Percentiles rank a stretch among this genome's conserved stretches.
Evolutionary conservation across 1,139 yeast species (phyloP).

Genomic region (Suhomyces ambrosiae): DNA sequence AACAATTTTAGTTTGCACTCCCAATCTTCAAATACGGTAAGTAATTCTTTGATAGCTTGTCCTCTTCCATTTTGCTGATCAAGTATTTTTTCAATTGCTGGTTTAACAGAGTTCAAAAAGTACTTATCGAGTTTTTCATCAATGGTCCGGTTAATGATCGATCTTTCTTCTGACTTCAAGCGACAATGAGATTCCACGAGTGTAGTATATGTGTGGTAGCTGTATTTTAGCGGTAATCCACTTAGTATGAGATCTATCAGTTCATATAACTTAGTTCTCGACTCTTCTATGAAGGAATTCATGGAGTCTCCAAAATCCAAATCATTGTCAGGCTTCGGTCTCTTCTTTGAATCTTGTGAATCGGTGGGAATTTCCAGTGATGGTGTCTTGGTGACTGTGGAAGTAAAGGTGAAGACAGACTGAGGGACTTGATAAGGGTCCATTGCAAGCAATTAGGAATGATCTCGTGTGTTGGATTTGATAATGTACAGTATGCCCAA

Average conservation of each 20-base stretch:
- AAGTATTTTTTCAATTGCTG: background rate
- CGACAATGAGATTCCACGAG: conserved; percentile 39
- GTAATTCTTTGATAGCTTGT: conserved; percentile 1
- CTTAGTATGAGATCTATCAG: conserved; percentile 27
- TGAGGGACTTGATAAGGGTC: conserved; percentile 3
- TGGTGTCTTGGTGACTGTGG: background rate
- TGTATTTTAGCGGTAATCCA: conserved; percentile 20
- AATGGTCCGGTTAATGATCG: conserved; percentile 27
- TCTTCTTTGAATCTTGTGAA: conserved; percentile 12
- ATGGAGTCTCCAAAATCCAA: conserved; percentile 8
- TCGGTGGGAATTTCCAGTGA: conserved; percentile 6
- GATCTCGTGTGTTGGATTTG: no score
- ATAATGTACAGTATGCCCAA: no score
- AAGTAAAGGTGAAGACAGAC: conserved; percentile 1
- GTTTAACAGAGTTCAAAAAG: conserved; percentile 12
- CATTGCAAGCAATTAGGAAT: background rate
- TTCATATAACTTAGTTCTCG: conserved; percentile 11
- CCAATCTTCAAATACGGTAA: conserved; percentile 29
- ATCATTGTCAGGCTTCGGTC: conserved; percentile 12
- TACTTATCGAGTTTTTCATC: conserved; percentile 22
- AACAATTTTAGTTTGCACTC: conserved; percentile 26
- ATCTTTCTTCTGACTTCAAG: conserved; percentile 36
- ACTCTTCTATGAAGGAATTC: conserved; percentile 10
- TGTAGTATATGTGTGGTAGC: conserved; percentile 32
- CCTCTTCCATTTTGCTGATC: background rate